Evolutionary conservation across 1,139 yeast genomes (phyloP).

Genomic region (Nakaseomyces bracarensis): DNA sequence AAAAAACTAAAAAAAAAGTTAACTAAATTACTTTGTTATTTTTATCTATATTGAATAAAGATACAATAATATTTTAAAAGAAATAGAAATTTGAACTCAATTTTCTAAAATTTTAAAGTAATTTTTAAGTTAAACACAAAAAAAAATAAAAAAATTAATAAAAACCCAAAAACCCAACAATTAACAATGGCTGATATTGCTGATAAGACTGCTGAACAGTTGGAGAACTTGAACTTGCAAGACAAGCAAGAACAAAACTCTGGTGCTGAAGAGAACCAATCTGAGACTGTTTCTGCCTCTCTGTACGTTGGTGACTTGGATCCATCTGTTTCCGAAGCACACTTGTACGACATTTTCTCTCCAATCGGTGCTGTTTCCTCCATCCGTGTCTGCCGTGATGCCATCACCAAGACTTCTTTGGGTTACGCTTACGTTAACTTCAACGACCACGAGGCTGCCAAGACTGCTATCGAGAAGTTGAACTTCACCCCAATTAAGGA

Average conservation of each 20-base stretch:
- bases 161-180: slow-evolving; percentile 7
- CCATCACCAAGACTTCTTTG: slow-evolving; percentile 90
- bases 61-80: not conserved
- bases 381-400: slow-evolving; percentile 98
- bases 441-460: slow-evolving; percentile 86
- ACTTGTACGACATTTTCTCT: slow-evolving; percentile 88
- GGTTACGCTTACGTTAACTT: slow-evolving; percentile 98
- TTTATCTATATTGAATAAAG: not conserved
- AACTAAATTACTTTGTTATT: not conserved
- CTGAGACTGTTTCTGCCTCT: slow-evolving; percentile 58
- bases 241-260: slow-evolving; percentile 28
- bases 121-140: slow-evolving; percentile 14
- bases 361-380: slow-evolving; percentile 94
- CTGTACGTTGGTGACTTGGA: slow-evolving; percentile 97
- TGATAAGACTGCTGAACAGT: slow-evolving; percentile 35
- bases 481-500: slow-evolving; percentile 93
- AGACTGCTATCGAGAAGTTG: slow-evolving; percentile 89
- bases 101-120: not conserved
- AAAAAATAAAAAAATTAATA: slow-evolving; percentile 15
- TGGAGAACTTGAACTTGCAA: slow-evolving; percentile 35
- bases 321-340: slow-evolving; percentile 88
- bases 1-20: not conserved
- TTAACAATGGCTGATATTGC: slow-evolving; percentile 34
- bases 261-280: slow-evolving; percentile 30
- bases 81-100: not conserved